phyloP scores from a whole-genome alignment of 352 stramenopile genomes.

The Phytopythium ostracodes region DNA sequence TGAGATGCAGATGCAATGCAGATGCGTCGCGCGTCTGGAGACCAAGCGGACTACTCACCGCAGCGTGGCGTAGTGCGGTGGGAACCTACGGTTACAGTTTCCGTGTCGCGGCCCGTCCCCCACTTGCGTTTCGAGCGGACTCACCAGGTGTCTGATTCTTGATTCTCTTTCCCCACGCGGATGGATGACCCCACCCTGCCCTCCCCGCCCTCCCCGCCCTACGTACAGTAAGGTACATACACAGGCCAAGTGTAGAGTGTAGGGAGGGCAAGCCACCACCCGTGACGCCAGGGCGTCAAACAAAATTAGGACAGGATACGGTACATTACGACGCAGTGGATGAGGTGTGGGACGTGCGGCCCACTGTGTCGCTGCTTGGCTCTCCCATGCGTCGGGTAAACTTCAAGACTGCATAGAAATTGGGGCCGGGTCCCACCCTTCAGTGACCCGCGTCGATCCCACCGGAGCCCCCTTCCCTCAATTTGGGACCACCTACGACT shows the following conservation, averaged over 20 bases:
- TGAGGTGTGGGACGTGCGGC: neutral
- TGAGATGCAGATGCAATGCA: too few relatives aligned
- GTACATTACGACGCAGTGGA: too few relatives aligned
- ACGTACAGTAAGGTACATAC: neutral
- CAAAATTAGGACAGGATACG: neutral
- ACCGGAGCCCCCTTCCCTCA: neutral
- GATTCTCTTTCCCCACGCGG: too few relatives aligned
- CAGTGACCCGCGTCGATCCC: neutral
- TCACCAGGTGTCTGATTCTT: neutral
- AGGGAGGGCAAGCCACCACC: neutral
- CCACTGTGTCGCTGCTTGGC: neutral
- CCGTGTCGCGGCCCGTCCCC: neutral
- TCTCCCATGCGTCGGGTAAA: neutral
- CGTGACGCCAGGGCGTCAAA: neutral
- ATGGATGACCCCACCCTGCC: neutral
- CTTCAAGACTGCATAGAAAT: slow-evolving; percentile 3
- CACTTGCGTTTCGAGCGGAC: neutral
- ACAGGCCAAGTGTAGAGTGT: neutral
- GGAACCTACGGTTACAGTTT: too few relatives aligned
- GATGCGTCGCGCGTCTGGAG: too few relatives aligned
- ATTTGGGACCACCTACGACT: neutral
- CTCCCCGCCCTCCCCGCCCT: too few relatives aligned
- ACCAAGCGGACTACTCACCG: slow-evolving; percentile 1
- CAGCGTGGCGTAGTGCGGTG: neutral
- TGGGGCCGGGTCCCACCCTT: neutral